Evolutionary conservation across 1,139 yeast species (phyloP).

Genomic region (Protomyces macrosporus): DNA sequence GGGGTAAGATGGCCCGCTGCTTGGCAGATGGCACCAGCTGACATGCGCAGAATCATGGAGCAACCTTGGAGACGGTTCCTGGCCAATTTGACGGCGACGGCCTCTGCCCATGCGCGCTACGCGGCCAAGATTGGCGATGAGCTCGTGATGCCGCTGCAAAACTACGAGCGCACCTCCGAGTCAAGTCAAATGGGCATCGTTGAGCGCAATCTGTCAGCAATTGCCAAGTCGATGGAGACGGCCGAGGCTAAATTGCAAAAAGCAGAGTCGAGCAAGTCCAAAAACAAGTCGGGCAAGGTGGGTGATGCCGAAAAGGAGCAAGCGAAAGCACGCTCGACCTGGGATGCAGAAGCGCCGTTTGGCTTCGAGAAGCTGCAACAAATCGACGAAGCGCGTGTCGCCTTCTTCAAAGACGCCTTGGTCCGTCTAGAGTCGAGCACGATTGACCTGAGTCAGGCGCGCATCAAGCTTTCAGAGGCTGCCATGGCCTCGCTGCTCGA

Average conservation of each 20-base stretch:
- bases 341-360: slow-evolving; percentile 76
- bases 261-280: slow-evolving; percentile 16
- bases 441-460: slow-evolving; percentile 39
- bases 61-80: slow-evolving; percentile 17
- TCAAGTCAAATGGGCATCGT: slow-evolving; percentile 15
- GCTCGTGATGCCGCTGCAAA: slow-evolving; percentile 5
- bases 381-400: slow-evolving; percentile 63
- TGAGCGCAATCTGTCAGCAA: slow-evolving; percentile 11
- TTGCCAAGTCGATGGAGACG: slow-evolving; percentile 7
- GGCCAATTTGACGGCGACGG: background rate
- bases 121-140: slow-evolving; percentile 19
- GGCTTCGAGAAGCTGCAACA: slow-evolving; percentile 71
- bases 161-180: slow-evolving; percentile 19
- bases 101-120: slow-evolving; percentile 14
- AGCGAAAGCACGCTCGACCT: slow-evolving; percentile 37
- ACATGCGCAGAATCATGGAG: slow-evolving; percentile 8
- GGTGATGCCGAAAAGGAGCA: slow-evolving; percentile 18
- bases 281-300: slow-evolving; percentile 14
- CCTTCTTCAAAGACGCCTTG: slow-evolving; percentile 61
- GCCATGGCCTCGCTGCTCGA: slow-evolving; percentile 61
- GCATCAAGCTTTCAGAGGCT: slow-evolving; percentile 49
- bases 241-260: slow-evolving; percentile 11
- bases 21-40: background rate
- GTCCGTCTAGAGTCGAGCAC: slow-evolving; percentile 62
- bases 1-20: slow-evolving; percentile 6